These are phyloP conservation scores for Podochytrium sp. DNA, from an alignment of 192 early-diverging fungal species.

Conservation along the genomic window DNA sequence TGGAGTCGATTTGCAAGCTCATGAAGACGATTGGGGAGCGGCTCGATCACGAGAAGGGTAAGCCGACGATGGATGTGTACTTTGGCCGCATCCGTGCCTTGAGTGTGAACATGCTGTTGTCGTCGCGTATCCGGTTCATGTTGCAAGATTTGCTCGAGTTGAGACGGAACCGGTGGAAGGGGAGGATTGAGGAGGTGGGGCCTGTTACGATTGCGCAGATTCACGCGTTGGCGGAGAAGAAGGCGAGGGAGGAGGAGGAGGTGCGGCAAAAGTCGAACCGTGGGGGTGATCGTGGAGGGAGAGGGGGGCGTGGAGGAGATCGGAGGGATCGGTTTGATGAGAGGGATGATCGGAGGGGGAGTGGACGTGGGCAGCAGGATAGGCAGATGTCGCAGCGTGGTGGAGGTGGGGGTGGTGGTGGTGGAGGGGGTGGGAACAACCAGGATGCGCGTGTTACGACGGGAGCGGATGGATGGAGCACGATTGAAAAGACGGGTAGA, in stretches of 20 bases:
- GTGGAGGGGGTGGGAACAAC: no score
- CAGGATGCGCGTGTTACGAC: background rate
- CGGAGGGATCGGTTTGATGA: constrained; percentile 52
- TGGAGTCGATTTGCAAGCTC: constrained; percentile 91
- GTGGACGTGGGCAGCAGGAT: constrained; percentile 21
- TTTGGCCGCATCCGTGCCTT: constrained; percentile 84
- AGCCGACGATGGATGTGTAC: constrained; percentile 78
- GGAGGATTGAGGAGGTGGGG: constrained; percentile 62
- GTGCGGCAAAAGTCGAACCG: constrained; percentile 65
- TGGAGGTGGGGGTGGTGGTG: no score
- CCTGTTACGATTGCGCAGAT: constrained; percentile 94
- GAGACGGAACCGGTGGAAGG: constrained; percentile 77
- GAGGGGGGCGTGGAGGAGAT: constrained; percentile 55
- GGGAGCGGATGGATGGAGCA: constrained; percentile 7
- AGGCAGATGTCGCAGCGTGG: constrained; percentile 1
- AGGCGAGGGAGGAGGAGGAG: constrained; percentile 75
- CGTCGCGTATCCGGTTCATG: constrained; percentile 93
- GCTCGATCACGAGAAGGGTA: constrained; percentile 69
- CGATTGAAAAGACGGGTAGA: constrained; percentile 23
- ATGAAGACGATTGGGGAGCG: constrained; percentile 85
- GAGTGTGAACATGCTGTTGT: constrained; percentile 66
- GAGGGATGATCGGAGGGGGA: constrained; percentile 38
- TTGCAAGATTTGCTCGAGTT: constrained; percentile 87
- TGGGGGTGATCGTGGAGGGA: constrained; percentile 46
- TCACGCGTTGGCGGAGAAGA: constrained; percentile 70